Evolutionary conservation across 345 rosid species (phyloP).

Genomic region (Populus nigra): DNA sequence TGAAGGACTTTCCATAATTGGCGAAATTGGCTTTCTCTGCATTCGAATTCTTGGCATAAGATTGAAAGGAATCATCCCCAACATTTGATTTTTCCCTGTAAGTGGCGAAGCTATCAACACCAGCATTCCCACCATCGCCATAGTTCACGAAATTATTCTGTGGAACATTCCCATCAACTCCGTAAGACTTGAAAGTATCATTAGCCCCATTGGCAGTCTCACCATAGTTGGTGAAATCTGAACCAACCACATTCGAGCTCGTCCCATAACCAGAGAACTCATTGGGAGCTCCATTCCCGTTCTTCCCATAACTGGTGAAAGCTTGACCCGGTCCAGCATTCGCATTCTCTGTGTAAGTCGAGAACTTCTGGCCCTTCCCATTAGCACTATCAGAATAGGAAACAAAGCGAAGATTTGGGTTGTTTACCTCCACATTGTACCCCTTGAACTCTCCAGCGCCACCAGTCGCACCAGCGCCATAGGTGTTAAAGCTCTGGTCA

Average conservation of each 20-base stretch:
- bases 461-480: conserved; percentile 58
- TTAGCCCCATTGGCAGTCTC: conserved; percentile 51
- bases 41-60: conserved; percentile 33
- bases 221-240: conserved; percentile 64
- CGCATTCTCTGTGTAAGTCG: conserved; percentile 40
- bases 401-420: conserved; percentile 57
- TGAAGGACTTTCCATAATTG: conserved; percentile 33
- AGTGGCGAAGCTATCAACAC: conserved; percentile 6
- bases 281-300: conserved; percentile 56
- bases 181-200: conserved; percentile 70
- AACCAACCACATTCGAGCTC: conserved; percentile 59
- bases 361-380: conserved; percentile 51
- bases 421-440: conserved; percentile 55
- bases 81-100: conserved; percentile 36
- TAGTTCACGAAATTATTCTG: conserved; percentile 61
- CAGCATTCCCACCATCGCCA: conserved; percentile 22
- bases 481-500: conserved; percentile 72
- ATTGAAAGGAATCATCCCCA: conserved; percentile 33
- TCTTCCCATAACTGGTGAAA: conserved; percentile 64
- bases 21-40: conserved; percentile 15
- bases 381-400: conserved; percentile 52
- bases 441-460: conserved; percentile 58
- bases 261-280: conserved; percentile 55
- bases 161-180: conserved; percentile 56
- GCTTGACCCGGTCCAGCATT: conserved; percentile 53